Percentiles rank a stretch among this genome's conserved stretches.
phyloP scores from a whole-genome alignment of 176 grass and related monocot species.

The Chrysopogon serrulatus region DNA sequence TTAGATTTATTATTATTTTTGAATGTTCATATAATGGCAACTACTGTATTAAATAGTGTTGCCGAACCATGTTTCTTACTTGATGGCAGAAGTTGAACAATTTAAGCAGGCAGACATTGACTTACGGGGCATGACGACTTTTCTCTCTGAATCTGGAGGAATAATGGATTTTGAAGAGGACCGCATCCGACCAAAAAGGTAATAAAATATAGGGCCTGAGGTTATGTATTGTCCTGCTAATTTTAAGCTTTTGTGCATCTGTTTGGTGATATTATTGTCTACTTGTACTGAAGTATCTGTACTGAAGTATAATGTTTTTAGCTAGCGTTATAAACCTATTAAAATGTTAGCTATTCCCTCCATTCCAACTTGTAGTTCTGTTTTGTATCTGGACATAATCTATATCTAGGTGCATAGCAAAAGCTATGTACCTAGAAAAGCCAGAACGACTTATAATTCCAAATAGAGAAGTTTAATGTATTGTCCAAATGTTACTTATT shows the following conservation, averaged over 20 bases:
- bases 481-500: background rate
- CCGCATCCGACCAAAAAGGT: conserved; percentile 95
- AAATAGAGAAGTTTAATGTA: background rate
- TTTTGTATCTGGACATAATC: background rate
- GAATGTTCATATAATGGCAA: conserved; percentile 35
- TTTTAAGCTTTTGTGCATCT: background rate
- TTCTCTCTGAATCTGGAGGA: conserved; percentile 88
- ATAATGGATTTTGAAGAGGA: conserved; percentile 99
- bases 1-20: conserved; percentile 19
- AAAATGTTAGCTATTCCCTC: background rate
- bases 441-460: background rate
- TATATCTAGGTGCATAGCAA: background rate
- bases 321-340: background rate
- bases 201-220: background rate
- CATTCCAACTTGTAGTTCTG: background rate
- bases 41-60: conserved; percentile 62
- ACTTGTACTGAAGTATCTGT: background rate
- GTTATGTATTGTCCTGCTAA: background rate
- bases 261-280: background rate
- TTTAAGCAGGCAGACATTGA: conserved; percentile 96
- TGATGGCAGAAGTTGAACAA: conserved; percentile 95
- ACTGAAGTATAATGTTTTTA: background rate
- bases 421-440: background rate
- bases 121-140: conserved; percentile 70
- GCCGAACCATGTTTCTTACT: conserved; percentile 75